phyloP scores from a whole-genome alignment of 352 stramenopile genomes.

The Blastocystis sp. region DNA sequence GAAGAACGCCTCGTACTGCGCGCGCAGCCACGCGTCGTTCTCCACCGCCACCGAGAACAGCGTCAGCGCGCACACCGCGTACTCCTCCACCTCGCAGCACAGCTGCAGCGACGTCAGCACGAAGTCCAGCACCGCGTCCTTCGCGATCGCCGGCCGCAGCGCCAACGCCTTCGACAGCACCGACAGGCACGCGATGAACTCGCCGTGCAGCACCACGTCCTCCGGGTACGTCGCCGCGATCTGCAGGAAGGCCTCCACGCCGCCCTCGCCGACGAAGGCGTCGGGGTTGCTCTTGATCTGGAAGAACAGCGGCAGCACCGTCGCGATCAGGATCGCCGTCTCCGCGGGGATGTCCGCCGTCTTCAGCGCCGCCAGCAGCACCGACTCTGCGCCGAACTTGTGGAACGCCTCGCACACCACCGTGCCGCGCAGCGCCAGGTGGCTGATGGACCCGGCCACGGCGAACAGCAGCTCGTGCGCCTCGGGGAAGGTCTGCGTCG shows the following conservation, averaged over 20 bases:
- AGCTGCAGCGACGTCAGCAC: constrained; percentile 15
- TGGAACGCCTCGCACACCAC: constrained; percentile 53
- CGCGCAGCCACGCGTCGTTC: constrained; percentile 35
- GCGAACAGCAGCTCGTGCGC: constrained; percentile 62
- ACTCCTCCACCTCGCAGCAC: constrained; percentile 51
- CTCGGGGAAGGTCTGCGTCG: constrained; percentile 61
- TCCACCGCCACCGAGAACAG: constrained; percentile 46
- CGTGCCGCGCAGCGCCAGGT: constrained; percentile 27
- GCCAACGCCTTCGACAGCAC: constrained; percentile 29
- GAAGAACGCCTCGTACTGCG: constrained; percentile 44
- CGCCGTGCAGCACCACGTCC: constrained; percentile 50
- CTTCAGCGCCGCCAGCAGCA: constrained; percentile 43
- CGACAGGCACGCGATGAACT: constrained; percentile 52
- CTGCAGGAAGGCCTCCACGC: constrained; percentile 22
- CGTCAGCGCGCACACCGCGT: background rate
- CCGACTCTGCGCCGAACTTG: constrained; percentile 57
- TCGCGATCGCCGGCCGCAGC: constrained; percentile 28
- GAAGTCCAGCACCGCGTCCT: constrained; percentile 58
- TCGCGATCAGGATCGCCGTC: constrained; percentile 22
- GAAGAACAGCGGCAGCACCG: constrained; percentile 54
- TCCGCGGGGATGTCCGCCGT: constrained; percentile 43
- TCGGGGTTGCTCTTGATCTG: constrained; percentile 61
- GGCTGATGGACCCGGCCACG: constrained; percentile 40
- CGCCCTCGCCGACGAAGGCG: constrained; percentile 40
- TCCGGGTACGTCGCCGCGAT: constrained; percentile 22